phyloP scores from a whole-genome alignment of 2,329 filamentous ascomycete genomes.

The Fonsecaea multimorphosa region DNA sequence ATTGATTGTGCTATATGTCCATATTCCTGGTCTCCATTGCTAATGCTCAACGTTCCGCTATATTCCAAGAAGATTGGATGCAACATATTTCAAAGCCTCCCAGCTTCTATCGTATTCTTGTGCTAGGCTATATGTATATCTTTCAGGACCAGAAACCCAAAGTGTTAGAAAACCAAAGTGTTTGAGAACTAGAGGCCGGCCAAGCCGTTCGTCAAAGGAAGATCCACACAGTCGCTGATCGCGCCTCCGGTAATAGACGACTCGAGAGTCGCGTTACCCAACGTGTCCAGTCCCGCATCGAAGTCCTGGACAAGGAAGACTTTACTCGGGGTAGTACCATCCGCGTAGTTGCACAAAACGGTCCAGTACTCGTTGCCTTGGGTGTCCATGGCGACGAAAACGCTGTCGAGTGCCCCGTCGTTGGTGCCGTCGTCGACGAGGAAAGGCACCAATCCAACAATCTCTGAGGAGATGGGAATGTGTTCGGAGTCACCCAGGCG shows the following conservation, averaged over 20 bases:
- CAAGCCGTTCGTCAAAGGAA: not conserved
- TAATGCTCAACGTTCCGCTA: no score
- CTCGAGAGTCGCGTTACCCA: not conserved
- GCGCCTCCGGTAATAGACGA: not conserved
- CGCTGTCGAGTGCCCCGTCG: not conserved
- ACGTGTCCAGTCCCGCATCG: not conserved
- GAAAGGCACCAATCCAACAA: not conserved
- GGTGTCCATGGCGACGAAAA: not conserved
- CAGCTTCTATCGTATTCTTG: no score
- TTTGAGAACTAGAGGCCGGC: not conserved
- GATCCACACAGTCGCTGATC: not conserved
- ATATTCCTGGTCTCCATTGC: no score
- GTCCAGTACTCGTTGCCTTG: constrained; percentile 2
- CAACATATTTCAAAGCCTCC: no score
- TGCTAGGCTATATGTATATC: not conserved
- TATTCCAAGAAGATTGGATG: no score
- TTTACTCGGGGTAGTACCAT: not conserved
- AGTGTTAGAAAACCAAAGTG: no score
- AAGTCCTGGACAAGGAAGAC: not conserved
- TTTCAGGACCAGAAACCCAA: no score
- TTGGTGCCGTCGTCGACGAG: not conserved
- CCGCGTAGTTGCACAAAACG: not conserved
- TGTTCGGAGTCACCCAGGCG: not conserved
- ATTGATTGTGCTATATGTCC: no score
- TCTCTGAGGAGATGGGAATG: not conserved